These are phyloP conservation scores for Lizonia empirigonia DNA, from an alignment of 2,329 filamentous ascomycete genomes.

Conservation along the genomic window DNA sequence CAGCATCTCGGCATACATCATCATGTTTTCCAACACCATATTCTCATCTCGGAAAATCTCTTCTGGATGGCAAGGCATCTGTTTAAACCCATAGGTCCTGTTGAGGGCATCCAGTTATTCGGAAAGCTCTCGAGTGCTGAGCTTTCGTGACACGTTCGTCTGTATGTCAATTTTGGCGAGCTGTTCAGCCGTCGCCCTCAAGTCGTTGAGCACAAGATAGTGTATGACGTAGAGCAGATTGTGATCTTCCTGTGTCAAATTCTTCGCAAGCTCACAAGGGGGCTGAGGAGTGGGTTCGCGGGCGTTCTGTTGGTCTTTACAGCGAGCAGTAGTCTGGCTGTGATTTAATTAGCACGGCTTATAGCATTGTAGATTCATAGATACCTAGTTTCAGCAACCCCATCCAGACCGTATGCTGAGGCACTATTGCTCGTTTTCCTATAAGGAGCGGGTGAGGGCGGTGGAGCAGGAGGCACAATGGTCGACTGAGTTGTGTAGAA, in stretches of 20 bases:
- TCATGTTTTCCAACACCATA: neutral
- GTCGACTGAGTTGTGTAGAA: neutral
- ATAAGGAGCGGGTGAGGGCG: neutral
- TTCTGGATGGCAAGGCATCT: neutral
- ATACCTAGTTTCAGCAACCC: neutral
- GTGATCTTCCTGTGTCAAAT: slow-evolving; percentile 1
- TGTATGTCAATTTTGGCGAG: neutral
- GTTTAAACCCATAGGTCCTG: neutral
- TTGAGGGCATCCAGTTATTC: slow-evolving; percentile 1
- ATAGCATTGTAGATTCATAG: neutral
- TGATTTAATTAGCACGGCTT: neutral
- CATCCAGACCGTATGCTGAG: neutral
- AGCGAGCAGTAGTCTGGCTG: neutral
- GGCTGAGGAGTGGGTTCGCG: neutral
- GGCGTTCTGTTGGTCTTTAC: neutral
- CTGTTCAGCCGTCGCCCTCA: neutral
- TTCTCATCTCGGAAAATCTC: neutral
- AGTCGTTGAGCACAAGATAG: neutral
- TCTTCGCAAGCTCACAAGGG: neutral
- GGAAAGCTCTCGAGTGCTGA: neutral
- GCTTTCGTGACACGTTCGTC: slow-evolving; percentile 1
- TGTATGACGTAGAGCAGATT: neutral
- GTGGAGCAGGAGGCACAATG: neutral
- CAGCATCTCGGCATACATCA: neutral
- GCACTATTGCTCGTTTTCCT: neutral